phyloP scores from a whole-genome alignment of 352 stramenopile genomes.

The Aphanomyces cochlioides region DNA sequence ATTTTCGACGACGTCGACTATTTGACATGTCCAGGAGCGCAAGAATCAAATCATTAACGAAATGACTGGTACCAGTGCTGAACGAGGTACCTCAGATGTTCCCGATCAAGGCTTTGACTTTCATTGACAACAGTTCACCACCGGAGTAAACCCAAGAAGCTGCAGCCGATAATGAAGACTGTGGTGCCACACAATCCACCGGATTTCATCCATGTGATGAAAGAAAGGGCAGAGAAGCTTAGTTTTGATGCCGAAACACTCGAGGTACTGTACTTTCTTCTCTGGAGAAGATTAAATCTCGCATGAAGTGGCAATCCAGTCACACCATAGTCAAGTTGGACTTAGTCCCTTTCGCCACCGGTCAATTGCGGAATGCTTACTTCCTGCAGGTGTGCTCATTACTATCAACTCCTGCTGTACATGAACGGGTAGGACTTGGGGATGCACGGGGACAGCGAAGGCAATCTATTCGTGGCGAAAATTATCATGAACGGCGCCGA shows the following conservation, averaged over 20 bases:
- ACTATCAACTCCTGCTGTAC: slow-evolving; percentile 33
- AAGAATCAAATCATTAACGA: slow-evolving; percentile 87
- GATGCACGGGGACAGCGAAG: slow-evolving; percentile 21
- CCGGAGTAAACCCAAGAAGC: slow-evolving; percentile 22
- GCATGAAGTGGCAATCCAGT: slow-evolving; percentile 49
- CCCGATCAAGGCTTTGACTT: neutral
- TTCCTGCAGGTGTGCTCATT: slow-evolving; percentile 49
- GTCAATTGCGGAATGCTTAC: slow-evolving; percentile 73
- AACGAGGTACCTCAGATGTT: slow-evolving; percentile 35
- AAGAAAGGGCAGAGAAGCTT: slow-evolving; percentile 72
- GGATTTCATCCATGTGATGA: slow-evolving; percentile 54
- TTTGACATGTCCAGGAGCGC: slow-evolving; percentile 38
- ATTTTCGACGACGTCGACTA: neutral
- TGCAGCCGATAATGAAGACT: slow-evolving; percentile 77
- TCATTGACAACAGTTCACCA: neutral
- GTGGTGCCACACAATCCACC: slow-evolving; percentile 71
- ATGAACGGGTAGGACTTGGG: slow-evolving; percentile 29
- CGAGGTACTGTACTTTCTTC: slow-evolving; percentile 32
- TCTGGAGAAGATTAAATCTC: neutral
- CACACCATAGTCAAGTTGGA: slow-evolving; percentile 64
- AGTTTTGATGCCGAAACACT: slow-evolving; percentile 81
- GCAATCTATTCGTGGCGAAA: slow-evolving; percentile 65
- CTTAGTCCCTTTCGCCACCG: slow-evolving; percentile 74
- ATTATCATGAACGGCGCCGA: slow-evolving; percentile 62
- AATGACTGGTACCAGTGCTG: slow-evolving; percentile 74